Evolutionary conservation across 495 filamentous ascomycete genomes (phyloP).

Genomic region (Daldinia concentrica): DNA sequence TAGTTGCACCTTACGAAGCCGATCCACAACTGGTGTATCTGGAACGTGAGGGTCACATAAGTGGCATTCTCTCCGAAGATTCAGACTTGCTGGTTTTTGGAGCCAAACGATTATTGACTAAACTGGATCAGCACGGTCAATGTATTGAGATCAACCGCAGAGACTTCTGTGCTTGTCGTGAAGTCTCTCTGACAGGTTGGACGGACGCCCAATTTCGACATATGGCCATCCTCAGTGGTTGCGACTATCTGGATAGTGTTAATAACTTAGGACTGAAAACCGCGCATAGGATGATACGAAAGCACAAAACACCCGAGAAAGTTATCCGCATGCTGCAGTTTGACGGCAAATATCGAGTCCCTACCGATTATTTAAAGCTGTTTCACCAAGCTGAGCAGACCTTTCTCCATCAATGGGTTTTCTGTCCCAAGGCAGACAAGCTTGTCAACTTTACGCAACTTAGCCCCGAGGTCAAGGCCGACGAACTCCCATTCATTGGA

Average conservation of each 20-base stretch:
- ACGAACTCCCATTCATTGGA: constrained; percentile 82
- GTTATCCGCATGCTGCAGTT: constrained; percentile 85
- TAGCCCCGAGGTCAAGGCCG: constrained; percentile 65
- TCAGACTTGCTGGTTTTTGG: constrained; percentile 97
- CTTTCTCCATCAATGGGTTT: constrained; percentile 94
- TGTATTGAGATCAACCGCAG: constrained; percentile 89
- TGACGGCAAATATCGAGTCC: constrained; percentile 83
- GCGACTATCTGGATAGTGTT: constrained; percentile 90
- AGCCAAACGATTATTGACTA: constrained; percentile 87
- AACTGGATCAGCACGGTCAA: constrained; percentile 92
- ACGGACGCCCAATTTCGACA: constrained; percentile 87
- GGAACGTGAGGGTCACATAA: constrained; percentile 81
- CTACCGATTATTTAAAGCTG: constrained; percentile 75
- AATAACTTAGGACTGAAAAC: constrained; percentile 90
- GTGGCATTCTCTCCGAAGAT: constrained; percentile 93
- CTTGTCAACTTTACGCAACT: constrained; percentile 77
- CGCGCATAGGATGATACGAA: constrained; percentile 87
- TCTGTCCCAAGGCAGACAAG: constrained; percentile 74
- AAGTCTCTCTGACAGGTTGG: constrained; percentile 91
- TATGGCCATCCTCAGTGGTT: constrained; percentile 98
- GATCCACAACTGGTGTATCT: constrained; percentile 96
- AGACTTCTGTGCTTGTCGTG: constrained; percentile 87
- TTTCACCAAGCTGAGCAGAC: constrained; percentile 90
- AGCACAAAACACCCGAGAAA: constrained; percentile 85
- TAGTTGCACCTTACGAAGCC: constrained; percentile 97